Base-by-base conservation (phyloP, 2,329 filamentous ascomycete genomes). In the Cercospora citrullina region DNA sequence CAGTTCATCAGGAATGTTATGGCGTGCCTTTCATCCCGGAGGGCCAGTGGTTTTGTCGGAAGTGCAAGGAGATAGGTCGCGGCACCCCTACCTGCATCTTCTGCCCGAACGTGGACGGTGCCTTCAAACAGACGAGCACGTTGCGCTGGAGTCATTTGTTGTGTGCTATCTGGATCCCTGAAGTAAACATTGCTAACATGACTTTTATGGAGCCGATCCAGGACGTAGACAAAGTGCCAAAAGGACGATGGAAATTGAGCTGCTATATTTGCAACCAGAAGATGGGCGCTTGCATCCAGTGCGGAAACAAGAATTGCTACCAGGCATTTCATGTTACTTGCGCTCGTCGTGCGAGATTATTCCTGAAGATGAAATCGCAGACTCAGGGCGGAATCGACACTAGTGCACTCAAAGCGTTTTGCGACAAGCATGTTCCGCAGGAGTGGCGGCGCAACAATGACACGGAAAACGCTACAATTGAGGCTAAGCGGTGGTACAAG, bases 121-220 rank as follows among this genome's bases (percentile, higher is more conserved):
- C 95, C 3, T 99, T 99, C 84, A 99, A 99, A 79, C 95, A 98
- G 80, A 98, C 95, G 1, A 97, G 93, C 72, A 91, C 92, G 2
- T 93, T 94, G 2, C 95, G 96, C 81, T 99, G 95, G 95, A 92
- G 94, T 28, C 95, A 99, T 85, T 82, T 99, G 10, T 87, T 99
- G 8, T 99, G 95, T 77, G 93, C 95, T 33, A 95, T 98, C 83
- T 99, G 95, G 95, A 97, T 99, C 75, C 95, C 95, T 0, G 95
- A 99, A 81, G 93, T 98, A 6, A 94, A 92, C 4, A 87, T 99
- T 60, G 95, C 94, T 14, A 99, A 99, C 76, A 91, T 93, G 69
- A 97, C 94, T 7, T 95, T 98, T 78, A 97, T 98, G 92, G 95
- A 99, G 77, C 95, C 95, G 0, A 93, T 99, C 61, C 96, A 95